Evolutionary conservation across 345 rosid species (phyloP), one percentile per base, ranked within the genome.

Genomic region (Syzygium aromaticum): DNA sequence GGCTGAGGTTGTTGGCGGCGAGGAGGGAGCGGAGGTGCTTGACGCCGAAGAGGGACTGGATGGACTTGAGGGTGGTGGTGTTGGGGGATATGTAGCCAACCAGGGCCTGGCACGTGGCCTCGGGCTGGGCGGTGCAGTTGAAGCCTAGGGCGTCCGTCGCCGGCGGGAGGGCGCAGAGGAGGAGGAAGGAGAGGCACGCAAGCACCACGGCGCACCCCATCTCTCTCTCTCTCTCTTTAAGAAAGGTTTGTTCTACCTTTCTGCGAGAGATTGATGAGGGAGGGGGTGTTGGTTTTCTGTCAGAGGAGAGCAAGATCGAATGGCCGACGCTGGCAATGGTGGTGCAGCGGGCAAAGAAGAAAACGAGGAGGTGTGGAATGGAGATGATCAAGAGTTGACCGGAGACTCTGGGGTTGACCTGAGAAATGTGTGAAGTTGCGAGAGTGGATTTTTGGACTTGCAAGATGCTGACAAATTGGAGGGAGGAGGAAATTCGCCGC

Each of bases 1-100:
- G 90, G 22, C 92, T 90, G 84, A 93, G 91, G 88, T 87, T 86
- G 90, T 95, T 95, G 61, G 93, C 96, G 84, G 90, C 97, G 84
- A 95, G 90, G 87, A 95, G 89, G 46, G 93, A 89, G 30, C 53
- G 87, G 84, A 92, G 89, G 80, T 89, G 84, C 86, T 54, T 86
- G 86, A 95, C 88, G 51, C 90, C 86, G 91, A 95, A 95, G 85
- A 93, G 94, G 86, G 91, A 49, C 54, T 91, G 90, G 84, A 95
- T 91, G 51, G 82, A 85, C 87, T 67, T 52, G 43, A 93, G 78
- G 84, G 95, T 90, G 85, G 97, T 93, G 78, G 89, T 73, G 92
- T 93, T 93, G 67, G 90, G 92, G 88, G 89, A 54, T 22, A 85
- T 87, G 92, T 91, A 96, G 86, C 94, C 98, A 14, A 95, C 91